Conservation (phyloP, 495 filamentous ascomycete species). For the Coniosporium apollinis region DNA sequence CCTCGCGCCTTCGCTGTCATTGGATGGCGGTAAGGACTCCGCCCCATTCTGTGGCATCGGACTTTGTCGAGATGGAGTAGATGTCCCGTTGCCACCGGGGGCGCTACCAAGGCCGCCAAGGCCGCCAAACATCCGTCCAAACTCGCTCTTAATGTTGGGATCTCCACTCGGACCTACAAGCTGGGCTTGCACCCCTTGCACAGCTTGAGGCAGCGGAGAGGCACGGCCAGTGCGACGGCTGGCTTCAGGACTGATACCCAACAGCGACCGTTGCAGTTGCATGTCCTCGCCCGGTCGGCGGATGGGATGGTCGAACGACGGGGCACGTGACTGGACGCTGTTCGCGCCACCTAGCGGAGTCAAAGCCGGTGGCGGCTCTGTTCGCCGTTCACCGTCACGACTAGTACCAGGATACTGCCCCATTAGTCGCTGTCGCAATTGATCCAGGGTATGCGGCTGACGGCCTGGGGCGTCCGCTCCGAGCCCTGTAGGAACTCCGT, state of each 20-base stretch:
- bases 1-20: constrained; percentile 5
- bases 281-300: constrained; percentile 7
- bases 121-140: constrained; percentile 80
- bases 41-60: constrained; percentile 21
- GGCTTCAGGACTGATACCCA: constrained; percentile 42
- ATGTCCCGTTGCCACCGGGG: constrained; percentile 35
- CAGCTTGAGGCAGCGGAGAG: constrained; percentile 78
- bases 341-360: constrained; percentile 7
- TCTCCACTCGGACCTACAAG: constrained; percentile 57
- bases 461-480: neutral
- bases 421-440: neutral
- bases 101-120: constrained; percentile 66
- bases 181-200: constrained; percentile 77
- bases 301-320: constrained; percentile 1
- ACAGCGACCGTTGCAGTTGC: constrained; percentile 18
- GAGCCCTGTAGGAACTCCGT: too few relatives aligned
- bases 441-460: neutral
- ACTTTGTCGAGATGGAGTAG: constrained; percentile 39
- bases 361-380: constrained; percentile 2
- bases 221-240: constrained; percentile 42
- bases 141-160: constrained; percentile 76
- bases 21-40: constrained; percentile 5
- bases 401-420: neutral
- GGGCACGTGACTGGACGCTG: constrained; percentile 3
- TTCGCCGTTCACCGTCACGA: neutral